Percentiles rank a stretch among this genome's conserved stretches.
Evolutionary conservation across 192 early-diverging fungal species (phyloP).

Genomic region (Coemansia sp.): DNA sequence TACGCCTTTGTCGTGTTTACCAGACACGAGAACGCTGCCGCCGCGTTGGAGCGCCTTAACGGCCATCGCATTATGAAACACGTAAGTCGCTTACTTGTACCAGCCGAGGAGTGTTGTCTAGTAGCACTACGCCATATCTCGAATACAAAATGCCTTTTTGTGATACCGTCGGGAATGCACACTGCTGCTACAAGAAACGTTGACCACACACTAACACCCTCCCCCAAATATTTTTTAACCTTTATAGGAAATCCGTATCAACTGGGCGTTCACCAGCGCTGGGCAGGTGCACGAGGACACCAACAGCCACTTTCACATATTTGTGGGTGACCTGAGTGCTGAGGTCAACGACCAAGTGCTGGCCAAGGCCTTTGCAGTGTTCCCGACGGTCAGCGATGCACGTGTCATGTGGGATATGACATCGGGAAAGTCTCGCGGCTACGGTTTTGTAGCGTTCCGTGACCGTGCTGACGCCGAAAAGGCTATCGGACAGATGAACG

Average conservation of each 20-base stretch:
- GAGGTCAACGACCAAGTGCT: slow-evolving; percentile 86
- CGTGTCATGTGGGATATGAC: slow-evolving; percentile 92
- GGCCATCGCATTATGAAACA: slow-evolving; percentile 51
- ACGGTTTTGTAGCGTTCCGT: slow-evolving; percentile 90
- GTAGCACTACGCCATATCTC: background rate
- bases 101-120: background rate
- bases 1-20: slow-evolving; percentile 91
- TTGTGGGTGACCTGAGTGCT: slow-evolving; percentile 91
- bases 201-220: background rate
- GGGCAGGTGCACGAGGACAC: slow-evolving; percentile 67
- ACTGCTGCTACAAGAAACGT: background rate
- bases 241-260: slow-evolving; percentile 52
- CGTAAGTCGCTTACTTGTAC: slow-evolving; percentile 18
- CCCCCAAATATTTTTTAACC: background rate
- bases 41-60: slow-evolving; percentile 73
- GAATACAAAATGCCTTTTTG: background rate
- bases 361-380: slow-evolving; percentile 68
- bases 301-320: slow-evolving; percentile 80
- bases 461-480: slow-evolving; percentile 86
- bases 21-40: slow-evolving; percentile 70
- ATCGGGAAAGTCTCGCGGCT: slow-evolving; percentile 90
- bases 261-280: slow-evolving; percentile 57
- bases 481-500: slow-evolving; percentile 87
- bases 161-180: background rate
- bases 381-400: slow-evolving; percentile 67